Percentiles rank a stretch among this genome's conserved stretches.
Evolutionary conservation across 257 asterid species (phyloP).

Genomic region (Solanum raphanifolium): DNA sequence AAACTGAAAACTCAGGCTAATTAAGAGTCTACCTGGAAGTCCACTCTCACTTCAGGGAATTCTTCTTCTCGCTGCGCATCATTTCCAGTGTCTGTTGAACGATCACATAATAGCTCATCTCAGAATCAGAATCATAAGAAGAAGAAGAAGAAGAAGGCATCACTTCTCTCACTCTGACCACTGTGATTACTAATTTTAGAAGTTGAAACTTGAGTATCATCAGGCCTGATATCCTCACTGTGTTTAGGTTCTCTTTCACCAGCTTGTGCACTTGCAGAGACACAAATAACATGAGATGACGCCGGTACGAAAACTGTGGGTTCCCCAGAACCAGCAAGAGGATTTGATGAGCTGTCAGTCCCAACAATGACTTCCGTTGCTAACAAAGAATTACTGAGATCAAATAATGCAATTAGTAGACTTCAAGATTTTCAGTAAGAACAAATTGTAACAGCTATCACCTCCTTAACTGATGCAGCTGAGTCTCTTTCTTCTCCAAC

Average conservation of each 20-base stretch:
- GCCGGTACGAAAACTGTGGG: slow-evolving; percentile 19
- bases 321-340: slow-evolving; percentile 22
- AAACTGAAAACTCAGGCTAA: neutral
- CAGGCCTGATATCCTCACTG: slow-evolving; percentile 17
- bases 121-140: neutral
- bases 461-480: slow-evolving; percentile 44
- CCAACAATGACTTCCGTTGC: slow-evolving; percentile 2
- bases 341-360: slow-evolving; percentile 15
- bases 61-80: slow-evolving; percentile 52
- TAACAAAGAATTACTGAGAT: slow-evolving; percentile 29
- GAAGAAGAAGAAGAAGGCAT: neutral
- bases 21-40: slow-evolving; percentile 49
- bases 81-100: slow-evolving; percentile 36
- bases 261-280: slow-evolving; percentile 17
- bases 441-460: slow-evolving; percentile 13
- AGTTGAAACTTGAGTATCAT: slow-evolving; percentile 28
- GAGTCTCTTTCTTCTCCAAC: slow-evolving; percentile 70
- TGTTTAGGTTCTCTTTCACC: slow-evolving; percentile 26
- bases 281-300: slow-evolving; percentile 17
- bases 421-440: slow-evolving; percentile 1
- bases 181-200: slow-evolving; percentile 14
- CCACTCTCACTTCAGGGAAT: slow-evolving; percentile 70
- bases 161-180: slow-evolving; percentile 28
- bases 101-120: slow-evolving; percentile 10
- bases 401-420: slow-evolving; percentile 7